Base-by-base conservation (phyloP, 129 eudicot species). In the Calendula officinalis region DNA sequence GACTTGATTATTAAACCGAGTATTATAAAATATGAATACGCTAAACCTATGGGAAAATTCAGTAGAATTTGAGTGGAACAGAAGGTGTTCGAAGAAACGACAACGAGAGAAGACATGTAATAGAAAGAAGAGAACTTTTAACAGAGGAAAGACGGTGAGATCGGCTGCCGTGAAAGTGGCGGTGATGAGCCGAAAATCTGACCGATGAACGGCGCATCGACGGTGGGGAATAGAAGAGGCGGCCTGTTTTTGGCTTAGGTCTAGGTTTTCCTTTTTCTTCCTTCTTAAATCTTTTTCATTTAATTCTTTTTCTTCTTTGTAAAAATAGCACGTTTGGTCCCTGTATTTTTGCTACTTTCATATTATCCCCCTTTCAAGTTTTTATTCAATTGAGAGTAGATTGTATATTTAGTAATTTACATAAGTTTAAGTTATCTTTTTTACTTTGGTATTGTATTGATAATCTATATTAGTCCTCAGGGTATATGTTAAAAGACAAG, bases 51-150 rank as follows among this genome's bases (percentile, higher is more conserved):
- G 4, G 61, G 32, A 49, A 49, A 71, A 56, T 36, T 54, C 14
- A 68, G 63, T 72, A 68, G 72, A 62, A 32, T 52, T 72, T 79
- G 80, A 68, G 76, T 61, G 60, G 73, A 40, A 27, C 53, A 36
- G 61, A 61, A 65, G 70, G 67, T 39, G 58, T 37, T 0, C 8
- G 43, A 42, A 10, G 32, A 65, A 73, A 48, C n/a, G 65, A 34
- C 48, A 73, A 62, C 16, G 67, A 60, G 56, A 55, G 70, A 70
- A 74, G 81, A 82, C 83, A 75, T 82, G 84, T 62, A 67, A 78
- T 40, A 33, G 9, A 62, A 34, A 51, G 55, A 44, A 43, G 43
- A 17, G 33, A 9, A 27, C 27, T 35, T 16, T 60, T 47, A 22
- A 38, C 43, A 53, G 72, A 55, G 44, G 66, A 1, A 52, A 15